Evolutionary conservation across 805 yeast species (phyloP).

Genomic region (Lipomyces yamadae): DNA sequence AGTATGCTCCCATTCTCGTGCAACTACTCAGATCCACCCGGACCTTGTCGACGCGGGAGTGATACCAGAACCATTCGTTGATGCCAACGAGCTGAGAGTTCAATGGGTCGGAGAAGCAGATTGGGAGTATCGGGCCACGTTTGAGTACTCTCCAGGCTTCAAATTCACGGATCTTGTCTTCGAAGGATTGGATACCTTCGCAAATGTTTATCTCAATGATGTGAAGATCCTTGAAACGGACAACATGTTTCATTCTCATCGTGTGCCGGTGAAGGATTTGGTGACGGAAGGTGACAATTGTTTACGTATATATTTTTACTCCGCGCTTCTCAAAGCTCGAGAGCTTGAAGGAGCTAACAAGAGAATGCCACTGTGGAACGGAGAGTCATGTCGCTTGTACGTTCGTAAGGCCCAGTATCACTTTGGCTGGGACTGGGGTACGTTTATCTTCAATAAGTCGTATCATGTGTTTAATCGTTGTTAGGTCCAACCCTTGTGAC

Average conservation of each 20-base stretch:
- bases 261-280: conserved; percentile 43
- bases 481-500: conserved; percentile 47
- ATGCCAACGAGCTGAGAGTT: conserved; percentile 51
- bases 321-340: conserved; percentile 49
- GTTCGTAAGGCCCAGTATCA: conserved; percentile 60
- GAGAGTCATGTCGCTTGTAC: conserved; percentile 52
- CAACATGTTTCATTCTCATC: conserved; percentile 52
- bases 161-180: conserved; percentile 44
- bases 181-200: conserved; percentile 54
- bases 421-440: conserved; percentile 65
- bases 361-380: conserved; percentile 48
- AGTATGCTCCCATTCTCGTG: conserved; percentile 26
- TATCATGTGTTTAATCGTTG: background rate
- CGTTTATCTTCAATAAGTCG: conserved; percentile 35
- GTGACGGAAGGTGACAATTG: conserved; percentile 42
- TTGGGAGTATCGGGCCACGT: conserved; percentile 53
- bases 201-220: conserved; percentile 51
- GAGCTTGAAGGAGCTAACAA: conserved; percentile 46
- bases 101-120: conserved; percentile 59
- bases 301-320: conserved; percentile 48
- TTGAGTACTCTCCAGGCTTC: conserved; percentile 28
- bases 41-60: conserved; percentile 50
- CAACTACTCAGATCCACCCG: conserved; percentile 49
- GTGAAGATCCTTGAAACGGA: conserved; percentile 46
- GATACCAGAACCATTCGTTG: conserved; percentile 55